Base-by-base conservation (phyloP, 441 rosid species). In the Daphne laureola region DNA sequence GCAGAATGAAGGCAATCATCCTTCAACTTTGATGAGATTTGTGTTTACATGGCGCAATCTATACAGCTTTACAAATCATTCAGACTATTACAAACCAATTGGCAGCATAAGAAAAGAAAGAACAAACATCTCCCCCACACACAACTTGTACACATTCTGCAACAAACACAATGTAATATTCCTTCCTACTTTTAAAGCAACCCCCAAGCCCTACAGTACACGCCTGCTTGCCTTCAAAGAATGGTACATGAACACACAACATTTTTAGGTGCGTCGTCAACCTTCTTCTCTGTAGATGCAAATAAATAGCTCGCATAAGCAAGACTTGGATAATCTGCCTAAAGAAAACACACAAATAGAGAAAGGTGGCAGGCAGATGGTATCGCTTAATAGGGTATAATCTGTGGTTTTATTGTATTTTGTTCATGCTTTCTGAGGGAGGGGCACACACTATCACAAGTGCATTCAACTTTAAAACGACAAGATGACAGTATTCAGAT, bases 161-260 rank as follows among this genome's bases (percentile, higher is more conserved):
- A 49, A 61, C 64, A 15, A 56, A 56, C 64, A 48, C 49, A 51
- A 61, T 8, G 17, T 51, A 51, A 55, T 65, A 62, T 55, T 60
- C 58, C 23, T n/a, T n/a, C 36, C 38, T 31, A 15, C n/a, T 41
- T 44, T 43, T 15, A 15, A n/a, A 52, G 26, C 64, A 59, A 44
- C 55, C 55, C 25, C 31, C 49, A 68, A 31, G n/a, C 49, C 52
- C 38, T 31, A 51, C 25, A 21, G 25, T 21, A 21, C 45, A 45
- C 49, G 63, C 47, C 55, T 66, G 41, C 43, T 21, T 21, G 25
- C 3, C 75, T 71, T 87, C 84, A 90, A 67, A 90, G 65, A 66
- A 90, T 78, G 69, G 88, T 69, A 76, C 97, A 90, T 4, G 96
- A 78, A 78, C 97, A 90, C 71, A 87, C 86, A 46, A 78, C 67